Evolutionary conservation across 2,329 filamentous ascomycete genomes (phyloP).

Genomic region (Phialophora verrucosa): DNA sequence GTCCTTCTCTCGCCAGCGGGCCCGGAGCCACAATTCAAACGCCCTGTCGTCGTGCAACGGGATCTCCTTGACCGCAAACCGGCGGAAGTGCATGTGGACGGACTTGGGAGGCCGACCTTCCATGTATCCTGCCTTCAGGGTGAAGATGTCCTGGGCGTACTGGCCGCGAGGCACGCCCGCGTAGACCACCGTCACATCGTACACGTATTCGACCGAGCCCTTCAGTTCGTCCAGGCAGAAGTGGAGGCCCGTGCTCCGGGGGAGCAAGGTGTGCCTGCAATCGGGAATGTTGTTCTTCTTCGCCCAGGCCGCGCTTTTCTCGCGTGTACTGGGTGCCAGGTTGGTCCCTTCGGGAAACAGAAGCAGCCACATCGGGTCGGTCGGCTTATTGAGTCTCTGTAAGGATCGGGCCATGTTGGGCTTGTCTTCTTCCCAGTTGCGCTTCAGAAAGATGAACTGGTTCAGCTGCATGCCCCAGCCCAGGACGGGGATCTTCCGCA

Average conservation of each 20-base stretch:
- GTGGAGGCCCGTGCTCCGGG: slow-evolving; percentile 78
- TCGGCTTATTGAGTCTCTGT: slow-evolving; percentile 66
- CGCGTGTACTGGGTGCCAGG: slow-evolving; percentile 70
- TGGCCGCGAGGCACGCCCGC: slow-evolving; percentile 56
- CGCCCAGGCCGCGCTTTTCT: slow-evolving; percentile 75
- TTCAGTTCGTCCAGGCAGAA: slow-evolving; percentile 80
- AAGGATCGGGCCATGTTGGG: slow-evolving; percentile 76
- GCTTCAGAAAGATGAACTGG: slow-evolving; percentile 89
- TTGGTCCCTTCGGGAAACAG: slow-evolving; percentile 91
- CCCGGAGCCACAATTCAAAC: slow-evolving; percentile 78
- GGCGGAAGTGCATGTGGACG: slow-evolving; percentile 88
- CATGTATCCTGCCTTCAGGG: slow-evolving; percentile 77
- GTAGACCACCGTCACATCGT: slow-evolving; percentile 62
- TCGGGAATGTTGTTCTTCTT: slow-evolving; percentile 75
- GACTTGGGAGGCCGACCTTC: slow-evolving; percentile 82
- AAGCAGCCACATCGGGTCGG: slow-evolving; percentile 85
- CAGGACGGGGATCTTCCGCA: slow-evolving; percentile 79
- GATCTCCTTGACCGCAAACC: slow-evolving; percentile 75
- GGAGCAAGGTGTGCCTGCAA: slow-evolving; percentile 74
- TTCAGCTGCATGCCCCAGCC: slow-evolving; percentile 84
- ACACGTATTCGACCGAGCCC: slow-evolving; percentile 78
- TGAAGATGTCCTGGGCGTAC: slow-evolving; percentile 82
- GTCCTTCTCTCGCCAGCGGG: slow-evolving; percentile 86
- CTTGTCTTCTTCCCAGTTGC: slow-evolving; percentile 83
- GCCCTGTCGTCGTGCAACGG: slow-evolving; percentile 70